Evolutionary conservation across 345 rosid species (phyloP), one percentile per base, ranked within the genome.

Genomic region (Viola odorata): DNA sequence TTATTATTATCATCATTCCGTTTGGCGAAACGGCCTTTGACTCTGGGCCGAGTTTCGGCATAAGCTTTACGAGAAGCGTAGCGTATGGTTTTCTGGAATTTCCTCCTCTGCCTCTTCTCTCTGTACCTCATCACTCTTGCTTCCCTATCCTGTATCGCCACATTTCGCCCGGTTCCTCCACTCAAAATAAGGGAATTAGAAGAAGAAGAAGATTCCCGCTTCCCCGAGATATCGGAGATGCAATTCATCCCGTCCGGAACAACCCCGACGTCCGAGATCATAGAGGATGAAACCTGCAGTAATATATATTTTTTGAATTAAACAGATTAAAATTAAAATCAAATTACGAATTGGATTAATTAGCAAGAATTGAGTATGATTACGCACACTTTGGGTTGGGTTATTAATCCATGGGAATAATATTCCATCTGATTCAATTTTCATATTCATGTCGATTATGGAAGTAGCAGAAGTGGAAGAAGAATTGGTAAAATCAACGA

Each of bases 51-150:
- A 44, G 76, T 67, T 60, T 79, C 83, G 0, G 83, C 83, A 12
- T 79, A 79, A 4, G 83, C 80, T 58, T 79, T 79, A 8, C 83
- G 66, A n/a, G 83, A 79, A 36, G 83, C 83, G 61, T 79, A 79
- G 12, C 80, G 75, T 36, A 79, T 72, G 23, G 80, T 79, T 51
- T 79, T 79, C 53, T 73, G 80, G 50, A 79, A 76, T 50, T 70
- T 73, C 56, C 83, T 65, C 52, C 67, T 79, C 70, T 76, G 75
- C 12, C 83, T 73, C 64, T 70, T 79, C 76, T 73, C 78, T 39
- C 73, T 68, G 51, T 79, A 79, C 71, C 83, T 62, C 68, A 79
- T 16, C 3, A 75, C 83, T 55, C 80, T 70, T 0, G 83, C 83
- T 59, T 73, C 78, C 1, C 80, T 68, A 41, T 76, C 76, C 32